Conservation (phyloP, 2,329 filamentous ascomycete genomes). For the Fusarium agapanthi region DNA sequence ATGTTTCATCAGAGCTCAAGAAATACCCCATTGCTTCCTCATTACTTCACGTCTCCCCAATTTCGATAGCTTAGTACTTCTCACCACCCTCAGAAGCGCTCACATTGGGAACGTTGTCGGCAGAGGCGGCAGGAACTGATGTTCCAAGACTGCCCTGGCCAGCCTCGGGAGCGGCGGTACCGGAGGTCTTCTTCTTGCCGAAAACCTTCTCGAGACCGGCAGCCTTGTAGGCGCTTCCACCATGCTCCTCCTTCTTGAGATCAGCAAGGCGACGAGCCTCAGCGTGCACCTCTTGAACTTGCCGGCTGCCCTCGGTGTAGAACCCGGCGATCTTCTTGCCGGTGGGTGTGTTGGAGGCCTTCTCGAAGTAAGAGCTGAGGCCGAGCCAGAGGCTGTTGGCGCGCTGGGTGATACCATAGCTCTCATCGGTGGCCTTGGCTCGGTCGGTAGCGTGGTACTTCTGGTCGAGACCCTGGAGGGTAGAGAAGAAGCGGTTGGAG, state of each 20-base stretch:
- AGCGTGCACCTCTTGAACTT: slow-evolving; percentile 91
- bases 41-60: not conserved
- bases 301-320: slow-evolving; percentile 84
- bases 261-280: slow-evolving; percentile 90
- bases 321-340: slow-evolving; percentile 89
- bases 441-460: slow-evolving; percentile 91
- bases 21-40: not conserved
- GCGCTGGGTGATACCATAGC: slow-evolving; percentile 81
- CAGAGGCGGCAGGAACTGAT: slow-evolving; percentile 33
- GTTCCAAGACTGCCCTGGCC: slow-evolving; percentile 24
- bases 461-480: slow-evolving; percentile 78
- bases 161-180: slow-evolving; percentile 26
- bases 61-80: slow-evolving; percentile 24
- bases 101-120: slow-evolving; percentile 32
- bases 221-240: slow-evolving; percentile 67
- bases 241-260: slow-evolving; percentile 76
- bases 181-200: slow-evolving; percentile 58
- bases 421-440: slow-evolving; percentile 83
- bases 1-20: slow-evolving; percentile 1
- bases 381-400: slow-evolving; percentile 72
- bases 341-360: slow-evolving; percentile 85
- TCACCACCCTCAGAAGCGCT: slow-evolving; percentile 39
- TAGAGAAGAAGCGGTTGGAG: slow-evolving; percentile 78
- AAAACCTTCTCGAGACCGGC: slow-evolving; percentile 66
- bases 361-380: slow-evolving; percentile 91